phyloP scores from a whole-genome alignment of 1,284 basidiomycete species.

The Apiotrichum mycotoxinovorans region DNA sequence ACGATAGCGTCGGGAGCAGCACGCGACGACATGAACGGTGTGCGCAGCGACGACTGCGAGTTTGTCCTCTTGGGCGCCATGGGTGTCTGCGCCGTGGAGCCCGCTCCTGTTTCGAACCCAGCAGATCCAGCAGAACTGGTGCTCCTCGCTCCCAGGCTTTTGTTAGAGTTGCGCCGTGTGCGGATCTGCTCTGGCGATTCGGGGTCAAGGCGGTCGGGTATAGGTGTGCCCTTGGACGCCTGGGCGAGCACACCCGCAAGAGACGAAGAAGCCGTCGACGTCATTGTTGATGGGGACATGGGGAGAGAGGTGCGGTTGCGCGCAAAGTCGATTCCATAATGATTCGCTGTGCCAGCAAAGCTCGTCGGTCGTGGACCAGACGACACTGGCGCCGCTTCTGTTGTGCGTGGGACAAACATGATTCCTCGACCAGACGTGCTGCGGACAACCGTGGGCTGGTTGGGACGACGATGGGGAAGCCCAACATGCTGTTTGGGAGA shows the following conservation, averaged over 20 bases:
- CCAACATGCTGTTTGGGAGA: not conserved
- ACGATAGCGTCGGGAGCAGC: not conserved
- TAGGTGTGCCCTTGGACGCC: not conserved
- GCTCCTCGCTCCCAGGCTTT: not conserved
- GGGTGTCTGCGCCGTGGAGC: not conserved
- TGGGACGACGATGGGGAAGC: conserved; percentile 4
- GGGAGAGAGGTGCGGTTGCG: not conserved
- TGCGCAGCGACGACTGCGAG: not conserved
- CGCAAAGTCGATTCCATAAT: not conserved
- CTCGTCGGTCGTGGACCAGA: not conserved
- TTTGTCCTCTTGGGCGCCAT: not conserved
- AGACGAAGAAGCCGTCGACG: not conserved
- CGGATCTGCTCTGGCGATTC: not conserved
- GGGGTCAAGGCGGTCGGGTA: not conserved
- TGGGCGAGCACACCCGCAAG: conserved; percentile 1
- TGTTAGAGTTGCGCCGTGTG: not conserved
- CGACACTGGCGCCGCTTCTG: not conserved
- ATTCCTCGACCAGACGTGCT: conserved; percentile 20
- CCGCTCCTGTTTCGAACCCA: not conserved
- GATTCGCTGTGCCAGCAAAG: not conserved
- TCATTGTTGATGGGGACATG: not conserved
- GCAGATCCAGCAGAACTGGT: not conserved
- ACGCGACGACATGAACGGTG: not conserved
- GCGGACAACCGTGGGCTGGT: conserved; percentile 26
- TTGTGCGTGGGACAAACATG: conserved; percentile 11